These are phyloP conservation scores for Pythium folliculosum DNA, from an alignment of 352 stramenopile species.

Conservation along the genomic window DNA sequence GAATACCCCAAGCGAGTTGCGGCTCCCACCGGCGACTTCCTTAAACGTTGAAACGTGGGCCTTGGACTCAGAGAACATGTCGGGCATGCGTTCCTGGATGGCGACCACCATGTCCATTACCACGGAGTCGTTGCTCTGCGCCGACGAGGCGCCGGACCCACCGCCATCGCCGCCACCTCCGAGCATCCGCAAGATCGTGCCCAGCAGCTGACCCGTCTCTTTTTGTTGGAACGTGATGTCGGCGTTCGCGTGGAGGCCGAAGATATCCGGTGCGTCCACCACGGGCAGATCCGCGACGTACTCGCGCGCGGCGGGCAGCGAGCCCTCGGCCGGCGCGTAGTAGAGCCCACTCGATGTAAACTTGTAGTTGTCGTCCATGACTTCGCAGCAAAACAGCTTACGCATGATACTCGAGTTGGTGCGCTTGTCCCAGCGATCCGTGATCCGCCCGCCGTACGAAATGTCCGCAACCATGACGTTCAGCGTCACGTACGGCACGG, in stretches of 20 bases:
- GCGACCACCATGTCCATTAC: slow-evolving; percentile 85
- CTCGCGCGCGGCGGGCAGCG: slow-evolving; percentile 59
- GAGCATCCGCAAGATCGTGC: slow-evolving; percentile 76
- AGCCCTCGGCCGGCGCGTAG: slow-evolving; percentile 72
- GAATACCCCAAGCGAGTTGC: slow-evolving; percentile 94
- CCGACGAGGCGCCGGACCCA: slow-evolving; percentile 41
- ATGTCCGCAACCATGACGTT: slow-evolving; percentile 96
- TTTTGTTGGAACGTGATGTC: slow-evolving; percentile 96
- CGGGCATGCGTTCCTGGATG: slow-evolving; percentile 81
- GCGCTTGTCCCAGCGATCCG: slow-evolving; percentile 93
- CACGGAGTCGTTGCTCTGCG: slow-evolving; percentile 67
- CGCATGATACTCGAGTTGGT: slow-evolving; percentile 94
- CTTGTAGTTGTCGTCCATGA: slow-evolving; percentile 88
- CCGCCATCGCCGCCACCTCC: slow-evolving; percentile 48
- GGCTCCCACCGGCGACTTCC: slow-evolving; percentile 74
- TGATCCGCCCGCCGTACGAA: slow-evolving; percentile 94
- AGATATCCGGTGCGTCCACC: slow-evolving; percentile 91
- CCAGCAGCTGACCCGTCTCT: slow-evolving; percentile 77
- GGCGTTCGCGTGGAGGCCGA: slow-evolving; percentile 93
- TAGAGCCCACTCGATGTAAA: slow-evolving; percentile 83
- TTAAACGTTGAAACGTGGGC: slow-evolving; percentile 85
- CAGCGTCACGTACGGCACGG: slow-evolving; percentile 92
- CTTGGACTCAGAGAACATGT: slow-evolving; percentile 58
- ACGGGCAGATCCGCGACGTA: slow-evolving; percentile 91
- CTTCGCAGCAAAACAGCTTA: slow-evolving; percentile 85